Percentiles rank a stretch among this genome's conserved stretches.
Conservation (phyloP, 129 eudicot genomes). For the Calendula officinalis region DNA sequence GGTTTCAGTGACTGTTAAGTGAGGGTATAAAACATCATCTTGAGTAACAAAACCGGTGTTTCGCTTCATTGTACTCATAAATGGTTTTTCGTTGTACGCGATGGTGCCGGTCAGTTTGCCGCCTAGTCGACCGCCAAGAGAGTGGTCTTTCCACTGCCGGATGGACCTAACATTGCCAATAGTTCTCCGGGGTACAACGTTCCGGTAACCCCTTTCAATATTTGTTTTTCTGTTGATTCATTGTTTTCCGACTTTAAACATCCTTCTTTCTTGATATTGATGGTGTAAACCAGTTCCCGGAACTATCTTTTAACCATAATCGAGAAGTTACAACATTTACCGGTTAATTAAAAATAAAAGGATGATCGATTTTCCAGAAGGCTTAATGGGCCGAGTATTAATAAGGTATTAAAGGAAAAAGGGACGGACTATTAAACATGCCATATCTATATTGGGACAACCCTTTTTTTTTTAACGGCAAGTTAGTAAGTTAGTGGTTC, state of each 20-base stretch:
- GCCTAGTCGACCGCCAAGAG: conserved; percentile 46
- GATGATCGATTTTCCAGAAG: too few relatives aligned
- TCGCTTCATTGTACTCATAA: conserved; percentile 46
- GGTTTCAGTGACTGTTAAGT: conserved; percentile 50
- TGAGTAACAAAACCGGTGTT: conserved; percentile 34
- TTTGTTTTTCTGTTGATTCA: conserved; percentile 29
- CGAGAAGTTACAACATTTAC: too few relatives aligned
- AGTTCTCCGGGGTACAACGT: conserved; percentile 62
- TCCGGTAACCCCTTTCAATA: conserved; percentile 53
- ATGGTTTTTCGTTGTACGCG: conserved; percentile 51
- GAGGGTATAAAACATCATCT: too few relatives aligned
- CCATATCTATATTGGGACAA: too few relatives aligned
- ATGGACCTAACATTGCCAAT: conserved; percentile 71
- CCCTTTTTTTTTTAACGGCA: too few relatives aligned
- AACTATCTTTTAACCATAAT: conserved; percentile 29
- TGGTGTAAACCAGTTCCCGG: conserved; percentile 48
- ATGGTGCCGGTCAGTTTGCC: conserved; percentile 47
- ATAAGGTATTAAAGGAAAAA: too few relatives aligned
- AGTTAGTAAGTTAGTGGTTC: too few relatives aligned
- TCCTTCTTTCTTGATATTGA: conserved; percentile 4
- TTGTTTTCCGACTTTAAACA: conserved; percentile 1
- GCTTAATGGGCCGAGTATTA: too few relatives aligned
- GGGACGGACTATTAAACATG: too few relatives aligned
- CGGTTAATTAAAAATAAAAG: too few relatives aligned
- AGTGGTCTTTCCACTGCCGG: conserved; percentile 73